Evolutionary conservation across 2,329 filamentous ascomycete genomes (phyloP).

Genomic region (Xylaria sp.): DNA sequence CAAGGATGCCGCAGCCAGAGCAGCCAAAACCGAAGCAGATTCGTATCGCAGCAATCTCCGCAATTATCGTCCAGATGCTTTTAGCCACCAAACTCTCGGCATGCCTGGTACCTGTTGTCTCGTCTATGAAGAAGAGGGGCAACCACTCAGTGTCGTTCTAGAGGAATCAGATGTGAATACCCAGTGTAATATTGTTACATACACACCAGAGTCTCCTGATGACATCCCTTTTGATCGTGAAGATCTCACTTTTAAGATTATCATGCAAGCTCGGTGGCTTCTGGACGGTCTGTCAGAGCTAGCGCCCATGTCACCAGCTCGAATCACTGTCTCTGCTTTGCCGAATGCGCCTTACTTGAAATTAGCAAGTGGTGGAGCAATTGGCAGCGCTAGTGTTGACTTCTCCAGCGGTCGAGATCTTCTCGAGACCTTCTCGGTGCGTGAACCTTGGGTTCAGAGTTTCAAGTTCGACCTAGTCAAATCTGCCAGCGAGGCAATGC

Average conservation of each 20-base stretch:
- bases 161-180: conserved; percentile 89
- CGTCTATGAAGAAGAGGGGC: conserved; percentile 77
- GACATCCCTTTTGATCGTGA: conserved; percentile 90
- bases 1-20: conserved; percentile 71
- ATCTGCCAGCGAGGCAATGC: conserved; percentile 91
- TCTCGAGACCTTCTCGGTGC: conserved; percentile 78
- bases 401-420: conserved; percentile 72
- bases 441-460: conserved; percentile 69
- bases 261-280: conserved; percentile 83
- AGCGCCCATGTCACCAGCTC: conserved; percentile 74
- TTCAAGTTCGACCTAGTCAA: conserved; percentile 91
- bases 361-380: conserved; percentile 71
- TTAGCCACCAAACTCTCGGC: conserved; percentile 83
- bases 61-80: conserved; percentile 75
- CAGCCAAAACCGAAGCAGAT: conserved; percentile 68
- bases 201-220: conserved; percentile 77
- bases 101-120: conserved; percentile 88
- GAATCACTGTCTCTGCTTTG: conserved; percentile 74
- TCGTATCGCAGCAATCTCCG: conserved; percentile 70
- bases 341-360: conserved; percentile 76
- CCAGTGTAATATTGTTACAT: conserved; percentile 89
- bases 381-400: conserved; percentile 72
- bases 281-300: conserved; percentile 78
- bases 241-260: conserved; percentile 87
- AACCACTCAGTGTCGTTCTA: conserved; percentile 83